Evolutionary conservation across 1,284 basidiomycete species (phyloP).

Genomic region (Leucoagaricus sp.): DNA sequence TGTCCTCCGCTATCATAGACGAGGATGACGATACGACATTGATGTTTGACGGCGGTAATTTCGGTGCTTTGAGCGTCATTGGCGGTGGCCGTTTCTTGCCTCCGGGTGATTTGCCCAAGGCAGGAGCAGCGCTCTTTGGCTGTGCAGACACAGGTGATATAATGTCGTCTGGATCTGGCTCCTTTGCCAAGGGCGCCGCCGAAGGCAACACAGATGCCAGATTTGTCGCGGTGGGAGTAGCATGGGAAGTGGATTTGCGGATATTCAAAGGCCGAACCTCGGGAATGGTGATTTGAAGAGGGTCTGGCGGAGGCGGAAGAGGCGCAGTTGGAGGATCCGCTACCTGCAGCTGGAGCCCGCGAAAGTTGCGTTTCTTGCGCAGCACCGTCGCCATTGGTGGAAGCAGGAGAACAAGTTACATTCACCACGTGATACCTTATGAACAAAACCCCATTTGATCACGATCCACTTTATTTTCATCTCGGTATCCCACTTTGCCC

Average conservation of each 20-base stretch:
- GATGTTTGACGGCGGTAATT: constrained; percentile 26
- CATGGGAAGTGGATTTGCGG: constrained; percentile 24
- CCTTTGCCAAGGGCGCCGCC: neutral
- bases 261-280: constrained; percentile 32
- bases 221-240: constrained; percentile 27
- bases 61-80: constrained; percentile 46
- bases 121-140: constrained; percentile 23
- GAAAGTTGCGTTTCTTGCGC: constrained; percentile 53
- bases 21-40: constrained; percentile 19
- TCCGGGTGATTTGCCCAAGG: constrained; percentile 22
- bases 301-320: constrained; percentile 26
- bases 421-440: constrained; percentile 1
- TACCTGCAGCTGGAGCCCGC: constrained; percentile 43
- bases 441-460: constrained; percentile 2
- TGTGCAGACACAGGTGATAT: neutral
- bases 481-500: too few species aligned
- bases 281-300: neutral
- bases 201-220: neutral
- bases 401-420: neutral
- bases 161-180: neutral
- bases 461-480: neutral
- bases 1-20: constrained; percentile 26
- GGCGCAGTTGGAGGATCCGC: constrained; percentile 23
- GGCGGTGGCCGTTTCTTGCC: constrained; percentile 44
- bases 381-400: constrained; percentile 31